Base-by-base conservation (phyloP, 129 eudicot genomes). In the Tagetes erecta region DNA sequence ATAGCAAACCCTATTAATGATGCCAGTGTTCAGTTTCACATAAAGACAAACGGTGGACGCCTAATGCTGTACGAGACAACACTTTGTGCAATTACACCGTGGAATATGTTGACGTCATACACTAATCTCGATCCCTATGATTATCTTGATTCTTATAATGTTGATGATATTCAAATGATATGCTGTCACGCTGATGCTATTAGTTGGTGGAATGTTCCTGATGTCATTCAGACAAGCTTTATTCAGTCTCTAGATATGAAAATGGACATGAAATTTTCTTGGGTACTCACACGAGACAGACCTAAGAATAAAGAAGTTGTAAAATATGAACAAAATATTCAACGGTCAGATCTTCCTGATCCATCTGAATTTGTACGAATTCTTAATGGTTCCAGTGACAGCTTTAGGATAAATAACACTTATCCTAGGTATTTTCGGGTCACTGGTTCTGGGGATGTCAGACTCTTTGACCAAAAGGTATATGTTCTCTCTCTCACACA, bases 361-460 rank as follows among this genome's bases (percentile, higher is more conserved):
- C 77, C 91, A 33, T 91, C 85, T 6, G 97, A 91, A 37, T 86
- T 95, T 45, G 86, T 80, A 76, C 77, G 71, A 45, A 97, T 95
- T 71, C 74, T 95, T 20, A 91, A 88, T 72, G 99, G 99, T 65
- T 68, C 96, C 35, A 52, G 64, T 35, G 66, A 84, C 55, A 91
- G 96, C 87, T 88, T 95, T 77, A 87, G 96, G 81, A 78, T 87
- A 44, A 44, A 83, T 72, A 88, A 91, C 83, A 86, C 91, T 72
- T 91, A 86, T 68, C 92, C 93, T 13, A 91, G 96, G 77, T 83
- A 80, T 73, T 86, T 95, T 53, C 88, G 99, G 34, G 96, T 95
- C 37, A 95, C 99, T 78, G 99, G 99, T 76, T 91, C 99, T 45
- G 99, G 99, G 68, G 99, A 95, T 49, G 99, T 95, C 65, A 85